Evolutionary conservation across 768 basidiomycete species (phyloP).

Genomic region (Pleurotus eryngii): DNA sequence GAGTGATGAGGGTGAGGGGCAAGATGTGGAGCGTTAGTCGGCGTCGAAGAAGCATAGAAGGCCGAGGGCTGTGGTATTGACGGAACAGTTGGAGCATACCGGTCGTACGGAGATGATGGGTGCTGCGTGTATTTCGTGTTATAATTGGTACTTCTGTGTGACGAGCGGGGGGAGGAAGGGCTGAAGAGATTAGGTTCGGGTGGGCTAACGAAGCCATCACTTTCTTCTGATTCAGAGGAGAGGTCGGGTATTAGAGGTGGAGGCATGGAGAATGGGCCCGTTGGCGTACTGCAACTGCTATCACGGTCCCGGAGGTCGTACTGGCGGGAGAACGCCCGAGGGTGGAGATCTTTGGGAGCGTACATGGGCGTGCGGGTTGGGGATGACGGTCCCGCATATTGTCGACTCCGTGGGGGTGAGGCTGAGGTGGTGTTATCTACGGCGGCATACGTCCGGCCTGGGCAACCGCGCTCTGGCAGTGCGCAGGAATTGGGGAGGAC

Average conservation of each 20-base stretch:
- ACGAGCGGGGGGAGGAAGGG: slow-evolving; percentile 4
- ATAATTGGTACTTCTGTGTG: background rate
- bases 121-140: background rate
- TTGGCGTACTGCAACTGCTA: slow-evolving; percentile 9
- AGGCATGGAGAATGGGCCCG: slow-evolving; percentile 24
- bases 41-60: background rate
- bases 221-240: slow-evolving; percentile 64
- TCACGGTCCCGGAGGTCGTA: slow-evolving; percentile 13
- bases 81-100: background rate
- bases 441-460: slow-evolving; percentile 63
- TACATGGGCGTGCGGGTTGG: slow-evolving; percentile 10
- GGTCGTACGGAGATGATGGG: background rate
- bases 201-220: slow-evolving; percentile 46
- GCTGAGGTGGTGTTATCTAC: slow-evolving; percentile 27
- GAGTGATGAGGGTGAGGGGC: background rate
- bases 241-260: slow-evolving; percentile 60
- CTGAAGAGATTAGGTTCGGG: slow-evolving; percentile 17
- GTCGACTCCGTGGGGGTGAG: slow-evolving; percentile 12
- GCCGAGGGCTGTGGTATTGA: slow-evolving; percentile 1
- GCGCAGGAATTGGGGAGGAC: slow-evolving; percentile 71
- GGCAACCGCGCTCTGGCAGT: slow-evolving; percentile 76
- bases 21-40: slow-evolving; percentile 1
- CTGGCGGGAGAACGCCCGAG: slow-evolving; percentile 30
- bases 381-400: background rate
- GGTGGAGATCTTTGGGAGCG: slow-evolving; percentile 42